These are phyloP conservation scores for Microdochium bolleyi DNA, from an alignment of 2,329 filamentous ascomycete genomes.

Conservation along the genomic window DNA sequence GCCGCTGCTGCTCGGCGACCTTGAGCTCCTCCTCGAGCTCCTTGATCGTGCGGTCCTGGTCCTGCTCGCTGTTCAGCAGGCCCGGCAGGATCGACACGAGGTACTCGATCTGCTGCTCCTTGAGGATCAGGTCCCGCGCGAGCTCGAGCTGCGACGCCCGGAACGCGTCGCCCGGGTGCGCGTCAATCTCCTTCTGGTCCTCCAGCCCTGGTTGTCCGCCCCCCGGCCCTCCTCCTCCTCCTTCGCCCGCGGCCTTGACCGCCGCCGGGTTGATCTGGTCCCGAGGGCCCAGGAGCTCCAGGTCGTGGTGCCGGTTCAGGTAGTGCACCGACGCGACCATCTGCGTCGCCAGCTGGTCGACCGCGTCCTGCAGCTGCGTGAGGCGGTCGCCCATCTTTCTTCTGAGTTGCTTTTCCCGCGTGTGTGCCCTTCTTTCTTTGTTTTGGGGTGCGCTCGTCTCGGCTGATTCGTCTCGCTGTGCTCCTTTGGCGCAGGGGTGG, in stretches of 20 bases:
- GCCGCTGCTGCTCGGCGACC: conserved; percentile 52
- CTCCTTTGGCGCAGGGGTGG: too few species aligned
- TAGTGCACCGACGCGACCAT: conserved; percentile 61
- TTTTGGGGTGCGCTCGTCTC: too few species aligned
- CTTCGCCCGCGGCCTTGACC: conserved; percentile 27
- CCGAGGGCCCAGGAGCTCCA: conserved; percentile 47
- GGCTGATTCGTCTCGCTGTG: too few species aligned
- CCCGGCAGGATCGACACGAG: conserved; percentile 70
- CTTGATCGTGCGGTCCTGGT: conserved; percentile 62
- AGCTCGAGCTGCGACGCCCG: conserved; percentile 62
- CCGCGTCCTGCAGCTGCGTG: conserved; percentile 77
- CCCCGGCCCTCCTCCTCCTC: too few species aligned
- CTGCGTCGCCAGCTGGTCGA: conserved; percentile 69
- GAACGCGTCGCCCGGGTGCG: conserved; percentile 57
- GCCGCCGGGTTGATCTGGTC: conserved; percentile 54
- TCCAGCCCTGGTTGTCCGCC: too few species aligned
- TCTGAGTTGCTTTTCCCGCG: too few species aligned
- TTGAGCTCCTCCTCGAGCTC: conserved; percentile 59
- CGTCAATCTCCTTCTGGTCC: conserved; percentile 47
- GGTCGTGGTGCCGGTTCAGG: conserved; percentile 60
- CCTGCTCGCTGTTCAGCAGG: conserved; percentile 67
- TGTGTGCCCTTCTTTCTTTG: too few species aligned
- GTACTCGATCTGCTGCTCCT: conserved; percentile 76
- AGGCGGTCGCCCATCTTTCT: conserved; percentile 61
- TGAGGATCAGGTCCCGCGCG: conserved; percentile 67